phyloP scores from a whole-genome alignment of 495 filamentous ascomycete genomes.

The Hypoxylon perforatum region DNA sequence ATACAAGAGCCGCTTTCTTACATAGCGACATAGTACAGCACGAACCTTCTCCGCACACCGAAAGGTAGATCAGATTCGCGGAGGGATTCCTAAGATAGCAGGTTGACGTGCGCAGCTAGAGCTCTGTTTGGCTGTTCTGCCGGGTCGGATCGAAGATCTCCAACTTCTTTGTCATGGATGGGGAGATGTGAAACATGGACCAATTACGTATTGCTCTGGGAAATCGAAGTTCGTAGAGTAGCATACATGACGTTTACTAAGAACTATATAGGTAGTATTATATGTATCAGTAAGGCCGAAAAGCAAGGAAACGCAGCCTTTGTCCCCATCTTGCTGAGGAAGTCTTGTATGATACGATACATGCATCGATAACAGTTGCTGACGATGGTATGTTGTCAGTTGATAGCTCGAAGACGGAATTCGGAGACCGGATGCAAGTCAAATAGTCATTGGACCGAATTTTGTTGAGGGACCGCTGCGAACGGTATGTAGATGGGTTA shows the following conservation, averaged over 20 bases:
- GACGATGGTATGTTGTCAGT: slow-evolving; percentile 21
- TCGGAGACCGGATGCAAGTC: neutral
- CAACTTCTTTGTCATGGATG: slow-evolving; percentile 8
- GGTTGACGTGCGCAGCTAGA: neutral
- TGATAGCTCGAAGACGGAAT: slow-evolving; percentile 1
- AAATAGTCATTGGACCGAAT: neutral
- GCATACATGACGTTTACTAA: slow-evolving; percentile 21
- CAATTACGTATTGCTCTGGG: slow-evolving; percentile 21
- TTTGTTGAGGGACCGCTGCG: slow-evolving; percentile 5
- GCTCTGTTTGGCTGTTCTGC: slow-evolving; percentile 22
- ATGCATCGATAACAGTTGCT: neutral
- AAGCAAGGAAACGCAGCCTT: slow-evolving; percentile 7
- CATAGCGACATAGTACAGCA: no score
- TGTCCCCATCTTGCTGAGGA: neutral
- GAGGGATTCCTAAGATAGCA: slow-evolving; percentile 18
- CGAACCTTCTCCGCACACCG: slow-evolving; percentile 15
- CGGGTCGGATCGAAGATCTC: slow-evolving; percentile 28
- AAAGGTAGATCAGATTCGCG: slow-evolving; percentile 29
- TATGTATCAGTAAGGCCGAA: slow-evolving; percentile 5
- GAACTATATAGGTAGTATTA: slow-evolving; percentile 32
- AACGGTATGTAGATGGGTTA: slow-evolving; percentile 13
- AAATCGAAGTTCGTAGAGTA: neutral
- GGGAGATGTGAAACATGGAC: neutral
- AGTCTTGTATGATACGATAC: neutral
- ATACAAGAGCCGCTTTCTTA: neutral